phyloP scores from a whole-genome alignment of 176 grass and related monocot species.

The Phragmites australis region DNA sequence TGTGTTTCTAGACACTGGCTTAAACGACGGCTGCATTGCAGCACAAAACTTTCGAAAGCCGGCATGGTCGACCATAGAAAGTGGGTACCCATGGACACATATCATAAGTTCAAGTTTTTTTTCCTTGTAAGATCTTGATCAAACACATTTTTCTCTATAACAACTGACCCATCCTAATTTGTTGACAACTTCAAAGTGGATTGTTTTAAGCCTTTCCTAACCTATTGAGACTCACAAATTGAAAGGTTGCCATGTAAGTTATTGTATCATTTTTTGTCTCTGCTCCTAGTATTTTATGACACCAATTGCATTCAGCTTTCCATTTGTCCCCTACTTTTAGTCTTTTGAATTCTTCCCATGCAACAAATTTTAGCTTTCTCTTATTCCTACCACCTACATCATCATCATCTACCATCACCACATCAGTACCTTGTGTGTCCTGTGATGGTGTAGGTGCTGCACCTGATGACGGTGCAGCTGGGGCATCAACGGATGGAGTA shows the following conservation, averaged over 20 bases:
- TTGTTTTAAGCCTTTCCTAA: neutral
- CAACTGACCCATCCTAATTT: neutral
- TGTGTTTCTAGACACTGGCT: neutral
- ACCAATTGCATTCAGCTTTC: neutral
- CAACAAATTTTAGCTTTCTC: neutral
- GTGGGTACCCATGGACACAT: too few species aligned
- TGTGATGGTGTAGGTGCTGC: neutral
- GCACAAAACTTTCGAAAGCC: neutral
- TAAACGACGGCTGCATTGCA: neutral
- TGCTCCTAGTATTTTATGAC: neutral
- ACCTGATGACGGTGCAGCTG: too few species aligned
- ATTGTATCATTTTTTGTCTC: neutral
- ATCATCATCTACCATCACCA: neutral
- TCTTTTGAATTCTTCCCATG: neutral
- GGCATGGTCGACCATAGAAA: neutral
- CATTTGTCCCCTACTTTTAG: neutral
- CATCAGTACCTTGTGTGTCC: neutral
- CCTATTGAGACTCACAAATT: neutral
- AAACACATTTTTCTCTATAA: neutral
- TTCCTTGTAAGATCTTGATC: too few species aligned
- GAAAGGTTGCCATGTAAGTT: neutral
- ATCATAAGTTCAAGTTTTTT: neutral
- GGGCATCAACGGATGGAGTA: too few species aligned
- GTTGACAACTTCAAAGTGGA: neutral
- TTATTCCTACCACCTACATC: neutral